Evolutionary conservation across 2,329 filamentous ascomycete species (phyloP).

Genomic region (Sarocladiaceae sp.): DNA sequence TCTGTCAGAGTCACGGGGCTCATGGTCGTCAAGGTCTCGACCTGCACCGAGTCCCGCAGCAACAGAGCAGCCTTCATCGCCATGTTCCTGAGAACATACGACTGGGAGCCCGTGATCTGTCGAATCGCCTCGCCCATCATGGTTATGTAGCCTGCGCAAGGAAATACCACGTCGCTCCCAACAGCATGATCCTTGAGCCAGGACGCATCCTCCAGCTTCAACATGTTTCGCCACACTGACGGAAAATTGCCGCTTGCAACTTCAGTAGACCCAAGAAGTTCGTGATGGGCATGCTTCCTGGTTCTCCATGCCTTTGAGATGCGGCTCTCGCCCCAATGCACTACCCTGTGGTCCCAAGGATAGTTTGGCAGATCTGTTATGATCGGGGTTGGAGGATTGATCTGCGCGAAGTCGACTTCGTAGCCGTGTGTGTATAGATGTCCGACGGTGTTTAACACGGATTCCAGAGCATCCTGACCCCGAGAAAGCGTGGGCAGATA

Average conservation of each 20-base stretch:
- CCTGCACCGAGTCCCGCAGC: background rate
- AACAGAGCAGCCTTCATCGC: background rate
- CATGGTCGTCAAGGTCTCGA: background rate
- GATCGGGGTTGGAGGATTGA: slow-evolving; percentile 3
- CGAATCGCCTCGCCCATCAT: slow-evolving; percentile 21
- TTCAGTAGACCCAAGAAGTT: slow-evolving; percentile 20
- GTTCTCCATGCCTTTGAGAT: slow-evolving; percentile 10
- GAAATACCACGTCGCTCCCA: slow-evolving; percentile 27
- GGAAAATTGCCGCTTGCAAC: slow-evolving; percentile 8
- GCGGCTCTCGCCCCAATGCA: slow-evolving; percentile 24
- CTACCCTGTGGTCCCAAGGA: slow-evolving; percentile 32
- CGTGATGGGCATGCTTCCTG: slow-evolving; percentile 15
- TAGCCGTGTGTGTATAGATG: slow-evolving; percentile 7
- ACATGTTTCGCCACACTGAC: slow-evolving; percentile 17
- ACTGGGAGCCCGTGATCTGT: background rate
- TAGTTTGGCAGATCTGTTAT: slow-evolving; percentile 30
- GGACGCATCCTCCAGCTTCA: slow-evolving; percentile 16
- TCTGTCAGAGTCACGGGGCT: background rate
- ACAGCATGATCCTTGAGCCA: slow-evolving; percentile 28
- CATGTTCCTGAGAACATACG: background rate
- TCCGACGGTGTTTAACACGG: background rate
- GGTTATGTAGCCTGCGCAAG: slow-evolving; percentile 30
- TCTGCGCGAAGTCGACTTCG: background rate
- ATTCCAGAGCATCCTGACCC: background rate
- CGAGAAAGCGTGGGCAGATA: background rate